phyloP scores from a whole-genome alignment of 129 eudicot genomes.

The Tagetes patula region DNA sequence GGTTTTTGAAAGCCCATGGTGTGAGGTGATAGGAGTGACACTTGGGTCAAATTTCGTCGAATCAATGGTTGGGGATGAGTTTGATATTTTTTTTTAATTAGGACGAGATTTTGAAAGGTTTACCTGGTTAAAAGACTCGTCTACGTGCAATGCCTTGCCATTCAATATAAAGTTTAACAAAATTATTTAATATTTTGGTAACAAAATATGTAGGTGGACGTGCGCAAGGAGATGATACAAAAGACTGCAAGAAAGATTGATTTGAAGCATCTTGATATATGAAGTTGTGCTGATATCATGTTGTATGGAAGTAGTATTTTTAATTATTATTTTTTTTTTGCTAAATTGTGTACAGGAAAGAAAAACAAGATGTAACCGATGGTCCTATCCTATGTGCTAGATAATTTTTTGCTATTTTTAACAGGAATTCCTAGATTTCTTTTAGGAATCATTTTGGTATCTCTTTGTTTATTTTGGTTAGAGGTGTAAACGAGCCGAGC shows the following conservation, averaged over 20 bases:
- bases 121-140: too few relatives aligned
- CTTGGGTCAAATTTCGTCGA: too few relatives aligned
- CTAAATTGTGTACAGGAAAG: slow-evolving; percentile 25
- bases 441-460: too few relatives aligned
- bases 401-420: background rate
- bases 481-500: too few relatives aligned
- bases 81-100: too few relatives aligned
- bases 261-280: slow-evolving; percentile 72
- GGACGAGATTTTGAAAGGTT: too few relatives aligned
- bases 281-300: slow-evolving; percentile 21
- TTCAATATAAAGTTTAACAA: background rate
- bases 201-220: slow-evolving; percentile 61
- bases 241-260: slow-evolving; percentile 55
- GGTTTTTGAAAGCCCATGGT: background rate
- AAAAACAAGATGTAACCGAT: background rate
- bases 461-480: too few relatives aligned
- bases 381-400: slow-evolving; percentile 16
- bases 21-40: too few relatives aligned
- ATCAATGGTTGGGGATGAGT: too few relatives aligned
- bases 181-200: slow-evolving; percentile 12
- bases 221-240: slow-evolving; percentile 72
- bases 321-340: slow-evolving; percentile 9
- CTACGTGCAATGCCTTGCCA: background rate
- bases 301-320: background rate
- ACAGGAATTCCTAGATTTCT: too few relatives aligned